Conservation (phyloP, 140 eudicot species). For the Bidens hawaiensis region DNA sequence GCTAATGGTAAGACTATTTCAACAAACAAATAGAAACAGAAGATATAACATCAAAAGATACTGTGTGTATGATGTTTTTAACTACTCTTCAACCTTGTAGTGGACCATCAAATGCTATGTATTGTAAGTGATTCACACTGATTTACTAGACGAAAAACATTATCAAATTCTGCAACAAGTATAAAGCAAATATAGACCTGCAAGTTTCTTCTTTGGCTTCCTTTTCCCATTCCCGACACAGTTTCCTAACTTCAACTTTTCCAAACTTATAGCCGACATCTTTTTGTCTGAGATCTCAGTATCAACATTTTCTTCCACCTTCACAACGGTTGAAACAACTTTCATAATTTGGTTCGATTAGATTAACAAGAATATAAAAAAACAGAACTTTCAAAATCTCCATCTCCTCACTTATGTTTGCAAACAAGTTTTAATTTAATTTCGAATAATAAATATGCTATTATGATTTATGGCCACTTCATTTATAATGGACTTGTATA, state of each 20-base stretch:
- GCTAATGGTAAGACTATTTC: conserved; percentile 2
- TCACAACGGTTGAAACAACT: conserved; percentile 21
- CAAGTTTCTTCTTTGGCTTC: conserved; percentile 26
- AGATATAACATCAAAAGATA: not conserved
- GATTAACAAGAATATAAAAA: too few species aligned
- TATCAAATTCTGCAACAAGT: conserved; percentile 7
- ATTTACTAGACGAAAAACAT: not conserved
- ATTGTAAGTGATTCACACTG: not conserved
- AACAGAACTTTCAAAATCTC: not conserved
- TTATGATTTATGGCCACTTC: too few species aligned
- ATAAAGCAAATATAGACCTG: conserved; percentile 34
- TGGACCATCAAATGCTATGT: conserved; percentile 2
- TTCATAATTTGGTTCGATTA: not conserved
- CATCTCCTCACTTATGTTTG: not conserved
- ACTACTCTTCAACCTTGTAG: not conserved
- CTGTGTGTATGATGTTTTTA: not conserved
- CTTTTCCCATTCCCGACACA: conserved; percentile 25
- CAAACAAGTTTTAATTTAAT: conserved; percentile 13
- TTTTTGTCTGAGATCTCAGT: conserved; percentile 17
- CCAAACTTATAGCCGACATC: conserved; percentile 12
- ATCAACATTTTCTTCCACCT: conserved; percentile 37
- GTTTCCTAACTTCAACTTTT: conserved; percentile 23
- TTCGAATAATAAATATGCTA: too few species aligned
- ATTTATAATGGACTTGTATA: not conserved
- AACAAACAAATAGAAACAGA: not conserved